A percentile compares a stretch with the other conserved stretches of the same genome.
phyloP scores from a whole-genome alignment of 805 yeast genomes.

The Candida sonorensis region DNA sequence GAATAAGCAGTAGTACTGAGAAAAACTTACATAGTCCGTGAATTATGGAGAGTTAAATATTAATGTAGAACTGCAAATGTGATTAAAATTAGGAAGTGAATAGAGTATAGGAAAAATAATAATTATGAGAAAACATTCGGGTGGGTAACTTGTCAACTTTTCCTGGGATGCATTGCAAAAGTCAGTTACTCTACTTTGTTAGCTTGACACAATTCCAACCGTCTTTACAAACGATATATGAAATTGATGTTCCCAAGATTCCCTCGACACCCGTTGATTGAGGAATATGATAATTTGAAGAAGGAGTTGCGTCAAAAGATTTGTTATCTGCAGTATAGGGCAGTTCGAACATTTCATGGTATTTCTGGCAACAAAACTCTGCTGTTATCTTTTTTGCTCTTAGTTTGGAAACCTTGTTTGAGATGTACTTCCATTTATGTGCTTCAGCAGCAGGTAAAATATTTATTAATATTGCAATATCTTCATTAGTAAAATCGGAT shows the following conservation, averaged over 20 bases:
- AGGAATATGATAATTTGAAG: conserved; percentile 14
- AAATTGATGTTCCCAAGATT: conserved; percentile 25
- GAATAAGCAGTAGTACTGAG: too few relatives aligned
- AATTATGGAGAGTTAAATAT: too few relatives aligned
- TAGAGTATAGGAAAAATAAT: too few relatives aligned
- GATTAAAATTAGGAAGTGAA: too few relatives aligned
- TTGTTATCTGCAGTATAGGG: too few relatives aligned
- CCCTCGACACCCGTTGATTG: conserved; percentile 23
- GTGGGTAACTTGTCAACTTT: not conserved
- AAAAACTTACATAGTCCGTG: too few relatives aligned
- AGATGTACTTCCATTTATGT: conserved; percentile 28
- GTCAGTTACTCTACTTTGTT: too few relatives aligned
- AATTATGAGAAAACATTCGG: not conserved
- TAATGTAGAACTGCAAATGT: too few relatives aligned
- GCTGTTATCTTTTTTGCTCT: conserved; percentile 25
- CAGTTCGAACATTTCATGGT: conserved; percentile 26
- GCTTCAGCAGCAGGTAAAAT: conserved; percentile 26
- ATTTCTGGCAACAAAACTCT: conserved; percentile 25
- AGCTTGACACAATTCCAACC: conserved; percentile 27
- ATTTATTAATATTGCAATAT: conserved; percentile 20
- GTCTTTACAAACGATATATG: conserved; percentile 24
- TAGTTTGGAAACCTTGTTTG: conserved; percentile 24
- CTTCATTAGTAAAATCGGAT: conserved; percentile 24
- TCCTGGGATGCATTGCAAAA: not conserved
- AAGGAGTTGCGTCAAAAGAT: conserved; percentile 17